A percentile compares a stretch with the other conserved stretches of the same genome.
Conservation (phyloP, 495 filamentous ascomycete genomes). For the Darksidea phi region DNA sequence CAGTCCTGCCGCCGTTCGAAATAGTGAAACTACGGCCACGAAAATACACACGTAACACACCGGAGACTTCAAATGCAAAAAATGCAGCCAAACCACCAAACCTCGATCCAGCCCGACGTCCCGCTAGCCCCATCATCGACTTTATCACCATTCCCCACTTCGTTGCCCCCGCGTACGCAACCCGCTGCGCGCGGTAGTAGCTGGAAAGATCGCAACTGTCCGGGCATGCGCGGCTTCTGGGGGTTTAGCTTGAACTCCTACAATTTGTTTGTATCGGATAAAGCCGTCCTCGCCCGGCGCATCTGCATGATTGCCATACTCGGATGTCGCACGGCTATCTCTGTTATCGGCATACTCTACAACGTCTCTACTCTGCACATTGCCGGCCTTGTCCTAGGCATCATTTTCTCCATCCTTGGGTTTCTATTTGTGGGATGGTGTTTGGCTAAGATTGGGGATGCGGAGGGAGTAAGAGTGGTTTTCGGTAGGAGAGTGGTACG, state of each 20-base stretch:
- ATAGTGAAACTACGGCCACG: no score
- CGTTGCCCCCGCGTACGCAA: slow-evolving; percentile 2
- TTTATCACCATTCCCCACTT: not conserved
- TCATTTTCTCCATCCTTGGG: slow-evolving; percentile 4
- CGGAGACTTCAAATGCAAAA: no score
- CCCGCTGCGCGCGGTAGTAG: not conserved
- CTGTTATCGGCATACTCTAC: not conserved
- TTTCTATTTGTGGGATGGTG: slow-evolving; percentile 19
- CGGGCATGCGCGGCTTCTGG: slow-evolving; percentile 16
- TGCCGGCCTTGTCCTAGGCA: not conserved
- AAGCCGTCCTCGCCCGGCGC: slow-evolving; percentile 11
- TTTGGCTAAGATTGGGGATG: slow-evolving; percentile 17
- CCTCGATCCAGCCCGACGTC: no score
- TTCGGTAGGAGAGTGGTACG: slow-evolving; percentile 10
- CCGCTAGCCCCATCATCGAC: not conserved
- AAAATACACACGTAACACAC: no score
- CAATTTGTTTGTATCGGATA: slow-evolving; percentile 3
- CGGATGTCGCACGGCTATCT: slow-evolving; percentile 10
- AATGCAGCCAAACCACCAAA: no score
- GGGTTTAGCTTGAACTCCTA: slow-evolving; percentile 1
- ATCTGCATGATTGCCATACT: slow-evolving; percentile 16
- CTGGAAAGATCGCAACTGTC: slow-evolving; percentile 15
- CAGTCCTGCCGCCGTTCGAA: no score
- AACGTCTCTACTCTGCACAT: not conserved
- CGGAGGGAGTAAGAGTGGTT: slow-evolving; percentile 2